Evolutionary conservation across 2,329 filamentous ascomycete genomes (phyloP), one percentile per base, ranked within the genome.

Genomic region (Mariannaea elegans): DNA sequence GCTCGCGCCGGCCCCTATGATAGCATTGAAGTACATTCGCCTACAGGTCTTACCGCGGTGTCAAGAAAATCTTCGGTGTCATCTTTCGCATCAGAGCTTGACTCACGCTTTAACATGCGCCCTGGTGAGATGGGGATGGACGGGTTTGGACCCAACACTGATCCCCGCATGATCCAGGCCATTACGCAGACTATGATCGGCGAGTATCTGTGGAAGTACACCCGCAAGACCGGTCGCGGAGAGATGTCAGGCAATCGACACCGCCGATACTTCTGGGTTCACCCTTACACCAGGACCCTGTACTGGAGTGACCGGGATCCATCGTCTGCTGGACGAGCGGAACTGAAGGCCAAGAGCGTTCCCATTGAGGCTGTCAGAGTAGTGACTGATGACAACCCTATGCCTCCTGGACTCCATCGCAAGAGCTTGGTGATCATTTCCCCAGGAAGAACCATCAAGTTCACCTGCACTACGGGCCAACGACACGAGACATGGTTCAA

Each of bases 111-210:
- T 82, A 93, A 96, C 72, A 89, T 93, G 56, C 76, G 73, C 38
- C 84, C 87, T 10, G 78, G 84, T 57, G 84, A 84, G 49, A 81
- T 85, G 73, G 79, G 80, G 42, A 81, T 87, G 53, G 80, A 79
- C 45, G 89, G 89, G 13, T 85, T 95, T 61, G 86, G 87, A 9
- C 82, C 88, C 18, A 86, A 86, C 64, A 97, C 93, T 5, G 95
- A 99, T 78, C 94, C 94, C 63, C 91, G 94, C 69, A 97, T 99
- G 93, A 98, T 99, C 68, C 93, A 97, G 79, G 95, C 95, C 47
- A 97, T 99, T 66, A 99, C 95, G 2, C 94, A 99, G 77, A 98
- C 95, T 16, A 99, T 99, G 95, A 98, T 99, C 72, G 95, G 95
- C 56, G 95, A 99, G 76, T 98, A 94, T 76, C 83, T 99, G 38